Conservation (phyloP, 805 yeast genomes). For the Starmerella sirachaensis region DNA sequence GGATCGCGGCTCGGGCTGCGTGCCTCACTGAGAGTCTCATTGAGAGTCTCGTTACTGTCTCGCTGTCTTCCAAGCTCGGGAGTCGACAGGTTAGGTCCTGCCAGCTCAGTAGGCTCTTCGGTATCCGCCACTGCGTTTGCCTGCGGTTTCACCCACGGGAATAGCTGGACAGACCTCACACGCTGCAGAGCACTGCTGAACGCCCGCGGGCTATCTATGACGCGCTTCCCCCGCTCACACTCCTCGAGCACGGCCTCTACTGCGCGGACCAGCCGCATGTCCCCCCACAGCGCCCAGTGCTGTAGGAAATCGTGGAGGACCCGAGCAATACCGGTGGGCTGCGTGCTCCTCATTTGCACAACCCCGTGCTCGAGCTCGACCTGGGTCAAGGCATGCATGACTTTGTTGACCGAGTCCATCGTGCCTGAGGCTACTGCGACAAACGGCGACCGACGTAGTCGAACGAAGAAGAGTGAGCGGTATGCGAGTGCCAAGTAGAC, state of each 20-base stretch:
- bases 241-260: constrained; percentile 14
- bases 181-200: constrained; percentile 8
- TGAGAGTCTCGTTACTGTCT: too few species aligned
- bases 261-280: constrained; percentile 14
- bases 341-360: constrained; percentile 3
- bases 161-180: constrained; percentile 2
- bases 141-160: constrained; percentile 13
- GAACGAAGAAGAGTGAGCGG: constrained; percentile 11
- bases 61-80: too few species aligned
- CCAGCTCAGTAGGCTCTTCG: too few species aligned
- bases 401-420: constrained; percentile 15
- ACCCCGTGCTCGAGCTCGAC: constrained; percentile 17
- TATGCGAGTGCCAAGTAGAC: constrained; percentile 16
- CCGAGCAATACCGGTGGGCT: constrained; percentile 2
- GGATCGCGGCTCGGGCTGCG: not conserved
- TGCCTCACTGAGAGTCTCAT: not conserved
- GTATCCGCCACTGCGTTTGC: too few species aligned
- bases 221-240: constrained; percentile 2
- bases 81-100: too few species aligned
- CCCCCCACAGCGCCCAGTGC: constrained; percentile 18
- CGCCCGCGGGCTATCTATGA: constrained; percentile 12
- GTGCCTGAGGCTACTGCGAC: constrained; percentile 7
- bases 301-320: constrained; percentile 10
- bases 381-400: constrained; percentile 16
- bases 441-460: constrained; percentile 13